phyloP scores from a whole-genome alignment of 352 stramenopile species.

The Elongisporangium anandrum region DNA sequence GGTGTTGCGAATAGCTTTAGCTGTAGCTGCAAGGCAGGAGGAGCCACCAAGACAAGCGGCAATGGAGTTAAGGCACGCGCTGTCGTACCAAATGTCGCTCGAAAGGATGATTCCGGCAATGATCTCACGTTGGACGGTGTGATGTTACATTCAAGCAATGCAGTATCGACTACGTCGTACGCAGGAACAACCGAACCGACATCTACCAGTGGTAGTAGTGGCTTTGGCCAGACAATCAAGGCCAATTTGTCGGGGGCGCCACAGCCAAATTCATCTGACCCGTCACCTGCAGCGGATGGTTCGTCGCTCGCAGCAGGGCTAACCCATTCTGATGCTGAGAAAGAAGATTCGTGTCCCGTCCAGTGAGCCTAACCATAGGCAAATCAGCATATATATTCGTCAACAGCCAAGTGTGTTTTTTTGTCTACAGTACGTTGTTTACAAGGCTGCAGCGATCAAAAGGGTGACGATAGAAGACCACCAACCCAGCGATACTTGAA shows the following conservation, averaged over 20 bases:
- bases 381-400: background rate
- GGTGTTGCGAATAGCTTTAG: conserved; percentile 81
- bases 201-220: background rate
- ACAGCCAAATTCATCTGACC: background rate
- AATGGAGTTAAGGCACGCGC: conserved; percentile 40
- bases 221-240: background rate
- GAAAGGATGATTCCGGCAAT: conserved; percentile 5
- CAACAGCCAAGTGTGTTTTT: background rate
- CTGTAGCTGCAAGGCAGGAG: conserved; percentile 59
- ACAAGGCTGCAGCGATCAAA: conserved; percentile 3
- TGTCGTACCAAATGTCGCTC: conserved; percentile 35
- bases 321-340: conserved; percentile 35
- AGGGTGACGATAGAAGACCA: conserved; percentile 7
- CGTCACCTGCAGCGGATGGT: background rate
- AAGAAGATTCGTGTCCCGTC: conserved; percentile 60
- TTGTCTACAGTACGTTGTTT: background rate
- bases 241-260: background rate
- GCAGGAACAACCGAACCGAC: background rate
- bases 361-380: conserved; percentile 29
- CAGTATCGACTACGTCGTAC: background rate
- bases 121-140: conserved; percentile 2
- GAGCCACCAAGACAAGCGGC: conserved; percentile 11
- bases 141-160: background rate
- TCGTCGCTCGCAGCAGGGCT: conserved; percentile 17
- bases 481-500: conserved; percentile 2